phyloP scores from a whole-genome alignment of 768 basidiomycete genomes.

The Tulasnella sp. region DNA sequence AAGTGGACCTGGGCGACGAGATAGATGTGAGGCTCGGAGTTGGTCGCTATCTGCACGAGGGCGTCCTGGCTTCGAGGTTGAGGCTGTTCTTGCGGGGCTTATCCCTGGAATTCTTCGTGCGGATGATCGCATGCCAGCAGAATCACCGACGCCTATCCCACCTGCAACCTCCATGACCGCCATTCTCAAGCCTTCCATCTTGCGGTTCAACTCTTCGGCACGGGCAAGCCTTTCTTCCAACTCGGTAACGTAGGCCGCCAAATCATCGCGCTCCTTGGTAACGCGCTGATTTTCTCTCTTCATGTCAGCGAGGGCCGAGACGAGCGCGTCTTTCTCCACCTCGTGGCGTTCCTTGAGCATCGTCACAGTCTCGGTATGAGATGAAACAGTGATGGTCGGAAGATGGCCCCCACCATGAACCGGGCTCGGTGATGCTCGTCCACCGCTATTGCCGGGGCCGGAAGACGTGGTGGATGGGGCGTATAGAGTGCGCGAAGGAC shows the following conservation, averaged over 20 bases:
- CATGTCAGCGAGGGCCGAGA: constrained; percentile 25
- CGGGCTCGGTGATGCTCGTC: not conserved
- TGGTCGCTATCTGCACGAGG: constrained; percentile 1
- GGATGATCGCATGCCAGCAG: not conserved
- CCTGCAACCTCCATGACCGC: constrained; percentile 23
- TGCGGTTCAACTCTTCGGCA: constrained; percentile 22
- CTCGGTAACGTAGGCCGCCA: constrained; percentile 24
- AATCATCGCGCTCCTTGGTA: constrained; percentile 9
- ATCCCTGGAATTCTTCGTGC: not conserved
- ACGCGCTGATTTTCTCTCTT: constrained; percentile 26
- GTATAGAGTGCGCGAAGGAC: constrained; percentile 21
- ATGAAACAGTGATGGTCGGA: constrained; percentile 10
- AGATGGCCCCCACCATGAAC: not conserved
- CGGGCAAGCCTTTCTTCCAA: constrained; percentile 26
- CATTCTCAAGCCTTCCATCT: constrained; percentile 23
- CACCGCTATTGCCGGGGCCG: not conserved
- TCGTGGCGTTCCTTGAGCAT: constrained; percentile 30
- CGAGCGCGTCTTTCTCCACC: constrained; percentile 29
- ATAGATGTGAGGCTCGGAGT: not conserved
- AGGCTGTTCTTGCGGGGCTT: not conserved
- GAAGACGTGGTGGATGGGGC: constrained; percentile 20
- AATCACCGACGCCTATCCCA: not conserved
- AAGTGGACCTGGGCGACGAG: not conserved
- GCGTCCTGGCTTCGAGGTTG: not conserved
- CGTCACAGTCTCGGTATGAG: constrained; percentile 21